Conservation (phyloP, 176 grass and related monocot species). For the Raddia distichophylla region DNA sequence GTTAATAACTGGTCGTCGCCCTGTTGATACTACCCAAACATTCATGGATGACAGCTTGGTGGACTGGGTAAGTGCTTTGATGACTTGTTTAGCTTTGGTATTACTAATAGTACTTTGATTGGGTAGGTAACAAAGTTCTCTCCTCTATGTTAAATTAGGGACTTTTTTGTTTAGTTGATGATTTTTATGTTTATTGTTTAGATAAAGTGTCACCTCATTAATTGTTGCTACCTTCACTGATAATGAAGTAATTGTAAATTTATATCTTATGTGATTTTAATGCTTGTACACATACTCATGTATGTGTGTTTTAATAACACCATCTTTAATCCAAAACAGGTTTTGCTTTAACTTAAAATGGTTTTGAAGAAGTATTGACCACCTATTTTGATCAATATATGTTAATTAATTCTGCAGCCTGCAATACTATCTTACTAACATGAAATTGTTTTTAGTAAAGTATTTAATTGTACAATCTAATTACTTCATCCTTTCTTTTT, state of each 20-base stretch:
- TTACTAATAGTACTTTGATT: slow-evolving; percentile 15
- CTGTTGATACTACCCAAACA: slow-evolving; percentile 80
- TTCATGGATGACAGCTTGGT: slow-evolving; percentile 97
- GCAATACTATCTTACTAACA: not conserved
- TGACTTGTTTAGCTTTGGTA: slow-evolving; percentile 35
- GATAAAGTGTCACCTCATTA: not conserved
- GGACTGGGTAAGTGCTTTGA: slow-evolving; percentile 78
- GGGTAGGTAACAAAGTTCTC: not conserved
- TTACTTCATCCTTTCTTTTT: slow-evolving; percentile 9
- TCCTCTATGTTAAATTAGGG: slow-evolving; percentile 4
- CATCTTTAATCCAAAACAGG: not conserved
- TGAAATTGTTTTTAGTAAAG: not conserved
- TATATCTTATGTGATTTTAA: not conserved
- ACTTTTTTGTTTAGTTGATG: not conserved
- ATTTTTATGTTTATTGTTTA: slow-evolving; percentile 20
- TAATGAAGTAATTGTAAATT: not conserved
- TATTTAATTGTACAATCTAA: not conserved
- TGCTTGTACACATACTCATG: not conserved
- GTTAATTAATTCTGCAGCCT: not conserved
- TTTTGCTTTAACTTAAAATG: not conserved
- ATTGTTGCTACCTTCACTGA: not conserved
- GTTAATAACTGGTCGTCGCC: slow-evolving; percentile 84
- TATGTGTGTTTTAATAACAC: not conserved
- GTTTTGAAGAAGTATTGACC: not conserved
- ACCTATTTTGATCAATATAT: not conserved